Percentiles rank a stretch among this genome's conserved stretches.
Evolutionary conservation across 257 asterid genomes (phyloP).

Genomic region (Euphrasia confusa): DNA sequence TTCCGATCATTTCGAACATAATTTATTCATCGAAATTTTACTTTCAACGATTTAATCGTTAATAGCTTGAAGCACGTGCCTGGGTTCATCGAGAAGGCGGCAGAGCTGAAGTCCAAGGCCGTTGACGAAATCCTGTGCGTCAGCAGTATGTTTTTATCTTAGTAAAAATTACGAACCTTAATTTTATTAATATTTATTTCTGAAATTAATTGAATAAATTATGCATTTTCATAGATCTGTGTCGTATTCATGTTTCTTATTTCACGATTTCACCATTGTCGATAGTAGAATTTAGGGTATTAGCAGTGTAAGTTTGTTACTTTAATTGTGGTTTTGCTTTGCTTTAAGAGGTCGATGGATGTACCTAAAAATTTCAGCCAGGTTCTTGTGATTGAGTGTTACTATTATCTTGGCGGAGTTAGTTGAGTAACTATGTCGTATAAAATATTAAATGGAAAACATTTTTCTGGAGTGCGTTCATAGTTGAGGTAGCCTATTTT

Average conservation of each 20-base stretch:
- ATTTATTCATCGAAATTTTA: background rate
- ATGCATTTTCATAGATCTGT: no score
- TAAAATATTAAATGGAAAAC: background rate
- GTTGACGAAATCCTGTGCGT: conserved; percentile 62
- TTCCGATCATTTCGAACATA: background rate
- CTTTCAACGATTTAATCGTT: background rate
- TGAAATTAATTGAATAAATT: no score
- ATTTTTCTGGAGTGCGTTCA: background rate
- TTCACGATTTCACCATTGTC: no score
- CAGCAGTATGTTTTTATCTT: conserved; percentile 38
- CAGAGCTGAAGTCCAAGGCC: conserved; percentile 72
- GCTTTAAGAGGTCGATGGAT: conserved; percentile 12
- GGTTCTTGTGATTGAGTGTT: background rate
- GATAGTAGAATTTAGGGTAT: no score
- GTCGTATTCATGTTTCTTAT: no score
- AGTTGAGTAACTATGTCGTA: background rate
- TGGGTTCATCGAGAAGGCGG: conserved; percentile 82
- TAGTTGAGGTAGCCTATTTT: background rate
- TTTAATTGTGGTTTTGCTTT: conserved; percentile 14
- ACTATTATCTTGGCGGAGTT: background rate
- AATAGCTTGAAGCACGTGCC: conserved; percentile 85
- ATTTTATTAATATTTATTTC: no score
- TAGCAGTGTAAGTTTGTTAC: conserved; percentile 58
- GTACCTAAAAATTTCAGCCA: conserved; percentile 8
- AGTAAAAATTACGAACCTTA: background rate